Evolutionary conservation across 495 filamentous ascomycete genomes (phyloP).

Genomic region (Daldinia childiae): DNA sequence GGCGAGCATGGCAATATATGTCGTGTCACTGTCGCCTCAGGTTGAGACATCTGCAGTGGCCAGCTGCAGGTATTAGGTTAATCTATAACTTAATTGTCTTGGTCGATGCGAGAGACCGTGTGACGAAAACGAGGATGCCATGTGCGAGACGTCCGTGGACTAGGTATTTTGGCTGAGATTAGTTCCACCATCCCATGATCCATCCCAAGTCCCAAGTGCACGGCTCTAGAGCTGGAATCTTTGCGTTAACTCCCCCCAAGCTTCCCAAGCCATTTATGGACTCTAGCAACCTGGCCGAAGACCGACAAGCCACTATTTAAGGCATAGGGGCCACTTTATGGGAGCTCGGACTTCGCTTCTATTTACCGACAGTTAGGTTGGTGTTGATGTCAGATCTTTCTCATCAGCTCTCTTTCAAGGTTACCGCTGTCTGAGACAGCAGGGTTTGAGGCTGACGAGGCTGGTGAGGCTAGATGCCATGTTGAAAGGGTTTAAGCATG

Average conservation of each 20-base stretch:
- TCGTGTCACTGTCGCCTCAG: not conserved
- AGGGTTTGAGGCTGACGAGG: conserved; percentile 33
- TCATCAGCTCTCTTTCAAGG: conserved; percentile 15
- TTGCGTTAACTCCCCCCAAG: not conserved
- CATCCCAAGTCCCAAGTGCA: conserved; percentile 4
- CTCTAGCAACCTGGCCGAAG: not conserved
- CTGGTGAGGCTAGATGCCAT: conserved; percentile 11
- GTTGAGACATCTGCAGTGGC: conserved; percentile 32
- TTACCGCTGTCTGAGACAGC: conserved; percentile 25
- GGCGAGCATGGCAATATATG: conserved; percentile 1
- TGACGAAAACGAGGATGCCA: conserved; percentile 40
- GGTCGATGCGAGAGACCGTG: conserved; percentile 19
- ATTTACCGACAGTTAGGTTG: conserved; percentile 3
- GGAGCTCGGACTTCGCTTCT: conserved; percentile 22
- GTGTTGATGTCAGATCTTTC: conserved; percentile 15
- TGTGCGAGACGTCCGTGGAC: conserved; percentile 26
- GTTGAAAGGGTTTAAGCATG: conserved; percentile 12
- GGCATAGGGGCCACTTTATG: conserved; percentile 20
- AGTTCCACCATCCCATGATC: not conserved
- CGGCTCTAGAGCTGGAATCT: conserved; percentile 23
- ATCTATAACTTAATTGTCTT: conserved; percentile 30
- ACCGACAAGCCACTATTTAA: conserved; percentile 15
- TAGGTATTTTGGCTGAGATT: conserved; percentile 12
- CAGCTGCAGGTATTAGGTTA: conserved; percentile 18
- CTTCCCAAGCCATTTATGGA: conserved; percentile 29